A percentile compares a stretch with the other conserved stretches of the same genome.
Conservation (phyloP, 305 asterid genomes). For the Stenogyne calaminthoides region DNA sequence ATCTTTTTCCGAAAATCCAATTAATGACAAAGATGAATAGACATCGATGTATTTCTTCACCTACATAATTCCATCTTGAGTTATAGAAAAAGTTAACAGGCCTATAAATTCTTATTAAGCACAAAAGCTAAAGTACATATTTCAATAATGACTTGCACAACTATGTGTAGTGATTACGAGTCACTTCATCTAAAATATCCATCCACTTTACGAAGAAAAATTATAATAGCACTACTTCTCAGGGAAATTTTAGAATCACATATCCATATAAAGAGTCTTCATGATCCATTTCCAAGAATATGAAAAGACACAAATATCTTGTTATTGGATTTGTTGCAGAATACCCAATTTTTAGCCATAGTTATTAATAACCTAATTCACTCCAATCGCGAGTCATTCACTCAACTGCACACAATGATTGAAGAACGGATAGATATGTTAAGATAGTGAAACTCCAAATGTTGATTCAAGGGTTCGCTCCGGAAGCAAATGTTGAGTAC, state of each 20-base stretch:
- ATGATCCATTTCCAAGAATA: background rate
- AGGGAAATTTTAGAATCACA: conserved; percentile 8
- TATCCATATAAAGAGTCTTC: background rate
- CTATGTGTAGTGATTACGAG: conserved; percentile 12
- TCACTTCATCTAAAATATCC: background rate
- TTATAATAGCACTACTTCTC: background rate
- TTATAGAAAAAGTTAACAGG: conserved; percentile 24
- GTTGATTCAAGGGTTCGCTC: background rate
- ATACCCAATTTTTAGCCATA: background rate
- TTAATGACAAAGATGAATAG: conserved; percentile 84
- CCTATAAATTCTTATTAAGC: conserved; percentile 27
- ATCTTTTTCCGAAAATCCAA: conserved; percentile 90
- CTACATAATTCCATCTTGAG: conserved; percentile 53
- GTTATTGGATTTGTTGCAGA: background rate
- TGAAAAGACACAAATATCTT: background rate
- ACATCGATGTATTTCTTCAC: conserved; percentile 94
- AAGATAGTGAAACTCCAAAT: background rate
- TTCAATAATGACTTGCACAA: conserved; percentile 16
- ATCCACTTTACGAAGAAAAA: conserved; percentile 3
- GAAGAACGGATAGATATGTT: background rate
- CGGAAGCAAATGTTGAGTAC: background rate
- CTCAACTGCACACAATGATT: background rate
- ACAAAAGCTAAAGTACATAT: background rate
- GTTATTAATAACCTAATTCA: too few relatives aligned
- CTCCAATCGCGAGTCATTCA: too few relatives aligned